phyloP scores from a whole-genome alignment of 78 protist genomes.

The Speleostelium caveatum region DNA sequence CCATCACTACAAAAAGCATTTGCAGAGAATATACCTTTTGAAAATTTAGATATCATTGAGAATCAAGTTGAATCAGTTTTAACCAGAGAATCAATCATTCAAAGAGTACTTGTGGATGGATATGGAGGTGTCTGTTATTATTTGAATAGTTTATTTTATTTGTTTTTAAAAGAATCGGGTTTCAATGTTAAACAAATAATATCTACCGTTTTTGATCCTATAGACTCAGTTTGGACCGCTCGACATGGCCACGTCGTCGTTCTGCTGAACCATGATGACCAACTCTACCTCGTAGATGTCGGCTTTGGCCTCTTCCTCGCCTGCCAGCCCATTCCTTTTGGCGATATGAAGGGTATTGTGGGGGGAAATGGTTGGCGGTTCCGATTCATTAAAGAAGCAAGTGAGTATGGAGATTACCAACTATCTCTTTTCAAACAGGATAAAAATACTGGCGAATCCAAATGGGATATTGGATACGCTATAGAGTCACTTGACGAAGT shows the following conservation, averaged over 20 bases:
- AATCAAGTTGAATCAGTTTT: background rate
- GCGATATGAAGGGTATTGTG: background rate
- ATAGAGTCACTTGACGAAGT: too few species aligned
- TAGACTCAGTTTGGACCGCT: background rate
- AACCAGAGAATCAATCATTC: background rate
- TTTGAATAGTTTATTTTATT: background rate
- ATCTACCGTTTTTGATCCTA: background rate
- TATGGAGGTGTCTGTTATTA: background rate
- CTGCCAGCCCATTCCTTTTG: background rate
- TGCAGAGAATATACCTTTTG: constrained; percentile 3
- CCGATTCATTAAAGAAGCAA: too few species aligned
- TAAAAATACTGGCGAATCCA: too few species aligned
- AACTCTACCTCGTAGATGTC: constrained; percentile 8
- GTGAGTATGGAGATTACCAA: too few species aligned
- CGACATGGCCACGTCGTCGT: background rate
- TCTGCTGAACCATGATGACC: background rate
- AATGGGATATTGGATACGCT: too few species aligned
- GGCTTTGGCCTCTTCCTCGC: constrained; percentile 43
- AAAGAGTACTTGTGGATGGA: background rate
- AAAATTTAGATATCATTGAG: constrained; percentile 6
- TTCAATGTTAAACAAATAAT: background rate
- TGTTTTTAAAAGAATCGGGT: background rate
- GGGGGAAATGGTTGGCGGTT: too few species aligned
- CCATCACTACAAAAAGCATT: constrained; percentile 8
- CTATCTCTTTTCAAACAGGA: too few species aligned